These are phyloP conservation scores for Quercus phellos DNA, from an alignment of 331 rosid species.

Conservation along the genomic window DNA sequence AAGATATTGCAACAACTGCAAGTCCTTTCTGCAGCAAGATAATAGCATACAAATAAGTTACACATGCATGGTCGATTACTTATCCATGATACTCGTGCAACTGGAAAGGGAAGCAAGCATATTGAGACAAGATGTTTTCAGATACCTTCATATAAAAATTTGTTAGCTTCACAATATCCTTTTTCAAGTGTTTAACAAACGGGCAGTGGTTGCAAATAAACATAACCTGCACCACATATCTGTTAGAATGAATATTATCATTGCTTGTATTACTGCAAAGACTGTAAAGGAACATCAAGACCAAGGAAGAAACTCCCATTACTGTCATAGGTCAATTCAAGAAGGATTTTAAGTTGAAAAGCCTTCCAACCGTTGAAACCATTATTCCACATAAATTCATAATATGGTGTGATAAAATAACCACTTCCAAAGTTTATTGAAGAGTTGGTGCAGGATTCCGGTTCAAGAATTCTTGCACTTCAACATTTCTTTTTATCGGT, in stretches of 20 bases:
- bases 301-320: too few relatives aligned
- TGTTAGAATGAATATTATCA: not conserved
- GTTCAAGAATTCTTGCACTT: too few relatives aligned
- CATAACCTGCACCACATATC: slow-evolving; percentile 66
- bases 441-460: too few relatives aligned
- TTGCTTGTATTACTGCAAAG: not conserved
- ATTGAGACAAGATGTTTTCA: slow-evolving; percentile 6
- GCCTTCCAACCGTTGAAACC: too few relatives aligned
- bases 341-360: too few relatives aligned
- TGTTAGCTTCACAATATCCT: slow-evolving; percentile 67
- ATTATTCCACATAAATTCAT: too few relatives aligned
- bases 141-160: slow-evolving; percentile 75
- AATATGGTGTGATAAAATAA: too few relatives aligned
- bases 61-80: slow-evolving; percentile 4
- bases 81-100: not conserved
- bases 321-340: too few relatives aligned
- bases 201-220: slow-evolving; percentile 96
- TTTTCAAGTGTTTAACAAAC: slow-evolving; percentile 75
- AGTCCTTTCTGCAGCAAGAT: slow-evolving; percentile 71
- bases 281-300: too few relatives aligned
- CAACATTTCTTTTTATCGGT: too few relatives aligned
- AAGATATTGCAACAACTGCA: slow-evolving; percentile 78
- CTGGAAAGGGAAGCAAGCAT: slow-evolving; percentile 14
- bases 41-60: not conserved
- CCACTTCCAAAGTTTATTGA: too few relatives aligned